These are phyloP conservation scores for Sungouiozyma ichnusensis DNA, from an alignment of 805 yeast genomes.

Conservation along the genomic window DNA sequence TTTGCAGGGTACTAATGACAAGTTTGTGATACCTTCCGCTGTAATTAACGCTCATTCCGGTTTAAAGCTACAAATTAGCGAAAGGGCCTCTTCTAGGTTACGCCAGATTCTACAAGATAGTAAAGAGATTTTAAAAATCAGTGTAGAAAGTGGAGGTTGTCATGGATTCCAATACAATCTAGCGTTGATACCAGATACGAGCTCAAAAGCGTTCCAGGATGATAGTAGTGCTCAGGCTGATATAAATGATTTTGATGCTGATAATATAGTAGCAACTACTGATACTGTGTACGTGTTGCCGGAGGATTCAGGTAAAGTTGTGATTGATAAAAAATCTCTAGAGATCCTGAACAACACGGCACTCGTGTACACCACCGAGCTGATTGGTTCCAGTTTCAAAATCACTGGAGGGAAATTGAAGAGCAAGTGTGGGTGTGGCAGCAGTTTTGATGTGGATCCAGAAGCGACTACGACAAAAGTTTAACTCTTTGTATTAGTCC, in stretches of 20 bases:
- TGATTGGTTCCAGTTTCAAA: constrained; percentile 91
- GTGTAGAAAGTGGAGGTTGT: constrained; percentile 94
- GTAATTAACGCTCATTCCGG: constrained; percentile 4
- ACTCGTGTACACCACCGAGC: constrained; percentile 79
- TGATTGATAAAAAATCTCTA: constrained; percentile 72
- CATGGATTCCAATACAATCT: constrained; percentile 92
- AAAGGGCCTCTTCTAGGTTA: constrained; percentile 22
- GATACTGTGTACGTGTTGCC: constrained; percentile 11
- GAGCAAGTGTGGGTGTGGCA: constrained; percentile 75
- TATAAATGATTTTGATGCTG: constrained; percentile 19
- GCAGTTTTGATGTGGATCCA: constrained; percentile 60
- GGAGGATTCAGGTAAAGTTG: constrained; percentile 59
- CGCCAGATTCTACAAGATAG: constrained; percentile 17
- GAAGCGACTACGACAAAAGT: too few species aligned
- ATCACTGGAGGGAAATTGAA: constrained; percentile 85
- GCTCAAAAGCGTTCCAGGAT: constrained; percentile 12
- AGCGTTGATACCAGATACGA: constrained; percentile 52
- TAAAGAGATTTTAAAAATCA: constrained; percentile 47
- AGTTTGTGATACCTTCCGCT: constrained; percentile 6
- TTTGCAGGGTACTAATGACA: neutral
- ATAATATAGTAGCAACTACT: constrained; percentile 8
- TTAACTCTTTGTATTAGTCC: too few species aligned
- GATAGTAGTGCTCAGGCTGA: neutral
- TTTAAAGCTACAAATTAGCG: constrained; percentile 12
- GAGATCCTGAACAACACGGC: constrained; percentile 76